Conservation (phyloP, 1,284 basidiomycete genomes). For the Naganishia liquefaciens region DNA sequence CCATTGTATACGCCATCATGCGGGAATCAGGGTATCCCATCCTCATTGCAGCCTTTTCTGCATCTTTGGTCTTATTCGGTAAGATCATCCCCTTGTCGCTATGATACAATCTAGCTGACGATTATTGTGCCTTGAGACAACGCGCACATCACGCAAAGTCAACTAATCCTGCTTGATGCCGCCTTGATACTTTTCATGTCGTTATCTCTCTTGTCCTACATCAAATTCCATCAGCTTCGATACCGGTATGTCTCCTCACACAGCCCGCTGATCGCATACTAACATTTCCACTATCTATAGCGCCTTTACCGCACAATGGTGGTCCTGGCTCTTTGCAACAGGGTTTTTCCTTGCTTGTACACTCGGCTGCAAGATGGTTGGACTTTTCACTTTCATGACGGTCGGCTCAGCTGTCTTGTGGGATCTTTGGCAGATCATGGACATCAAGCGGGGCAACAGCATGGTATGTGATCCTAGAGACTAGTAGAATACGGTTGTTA, state of each 20-base stretch:
- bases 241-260: conserved; percentile 65
- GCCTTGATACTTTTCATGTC: conserved; percentile 95
- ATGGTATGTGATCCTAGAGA: conserved; percentile 64
- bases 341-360: conserved; percentile 93
- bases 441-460: conserved; percentile 70
- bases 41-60: conserved; percentile 82
- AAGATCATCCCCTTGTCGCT: conserved; percentile 41
- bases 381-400: conserved; percentile 84
- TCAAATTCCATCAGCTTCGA: conserved; percentile 92
- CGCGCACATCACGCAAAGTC: conserved; percentile 91
- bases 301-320: conserved; percentile 86
- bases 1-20: conserved; percentile 94
- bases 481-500: conserved; percentile 12
- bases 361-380: conserved; percentile 98
- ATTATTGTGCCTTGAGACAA: conserved; percentile 67
- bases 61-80: conserved; percentile 83
- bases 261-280: neutral
- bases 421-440: conserved; percentile 93
- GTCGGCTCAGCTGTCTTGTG: conserved; percentile 88
- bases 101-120: no score
- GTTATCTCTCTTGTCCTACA: conserved; percentile 88
- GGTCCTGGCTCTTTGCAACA: conserved; percentile 88
- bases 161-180: conserved; percentile 93
- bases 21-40: conserved; percentile 94
- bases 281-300: conserved; percentile 53